These are phyloP conservation scores for Alternaria sp. DNA, from an alignment of 2,329 filamentous ascomycete genomes.

Conservation along the genomic window DNA sequence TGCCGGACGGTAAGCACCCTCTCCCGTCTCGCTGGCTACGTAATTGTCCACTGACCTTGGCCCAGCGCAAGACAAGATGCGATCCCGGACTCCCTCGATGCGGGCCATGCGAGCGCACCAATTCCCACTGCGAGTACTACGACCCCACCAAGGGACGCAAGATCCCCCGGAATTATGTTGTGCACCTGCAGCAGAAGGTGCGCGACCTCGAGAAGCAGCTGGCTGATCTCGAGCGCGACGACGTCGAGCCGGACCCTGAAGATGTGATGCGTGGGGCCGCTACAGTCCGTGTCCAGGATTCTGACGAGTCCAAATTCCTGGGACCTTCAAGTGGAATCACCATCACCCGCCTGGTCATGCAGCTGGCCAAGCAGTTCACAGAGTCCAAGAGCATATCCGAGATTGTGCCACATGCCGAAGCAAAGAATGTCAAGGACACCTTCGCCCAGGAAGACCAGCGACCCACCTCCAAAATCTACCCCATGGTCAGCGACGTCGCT, in stretches of 20 bases:
- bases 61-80: slow-evolving; percentile 92
- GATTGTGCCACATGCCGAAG: slow-evolving; percentile 79
- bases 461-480: slow-evolving; percentile 82
- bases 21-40: not conserved
- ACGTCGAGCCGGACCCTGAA: slow-evolving; percentile 75
- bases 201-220: slow-evolving; percentile 84
- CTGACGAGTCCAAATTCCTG: slow-evolving; percentile 88
- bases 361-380: slow-evolving; percentile 92
- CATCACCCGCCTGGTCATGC: slow-evolving; percentile 94
- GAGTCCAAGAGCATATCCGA: slow-evolving; percentile 91
- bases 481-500: slow-evolving; percentile 85
- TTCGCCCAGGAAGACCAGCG: slow-evolving; percentile 71
- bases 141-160: slow-evolving; percentile 87
- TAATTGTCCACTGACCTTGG: slow-evolving; percentile 19
- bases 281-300: slow-evolving; percentile 82
- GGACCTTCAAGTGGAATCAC: slow-evolving; percentile 95
- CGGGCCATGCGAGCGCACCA: slow-evolving; percentile 89
- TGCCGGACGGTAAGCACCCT: slow-evolving; percentile 73
- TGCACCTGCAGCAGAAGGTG: slow-evolving; percentile 88
- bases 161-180: slow-evolving; percentile 90
- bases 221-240: slow-evolving; percentile 77
- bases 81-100: slow-evolving; percentile 92
- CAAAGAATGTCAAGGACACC: slow-evolving; percentile 74
- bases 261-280: slow-evolving; percentile 88
- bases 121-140: slow-evolving; percentile 93